Percentiles rank a stretch among this genome's conserved stretches.
phyloP scores from a whole-genome alignment of 2,329 filamentous ascomycete species.

The Podosphaera xanthii region DNA sequence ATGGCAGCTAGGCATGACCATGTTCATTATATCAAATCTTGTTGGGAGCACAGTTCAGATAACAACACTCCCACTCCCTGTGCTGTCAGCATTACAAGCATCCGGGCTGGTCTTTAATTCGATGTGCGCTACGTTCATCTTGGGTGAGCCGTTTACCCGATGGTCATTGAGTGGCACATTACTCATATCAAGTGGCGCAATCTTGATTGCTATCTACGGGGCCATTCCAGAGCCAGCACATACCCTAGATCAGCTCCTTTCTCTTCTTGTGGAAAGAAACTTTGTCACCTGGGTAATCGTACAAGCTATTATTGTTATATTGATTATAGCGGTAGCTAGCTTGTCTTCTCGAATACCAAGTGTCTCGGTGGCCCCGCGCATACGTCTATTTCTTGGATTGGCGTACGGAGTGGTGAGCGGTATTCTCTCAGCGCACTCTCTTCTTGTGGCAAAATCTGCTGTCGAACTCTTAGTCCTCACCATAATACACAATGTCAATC shows the following conservation, averaged over 20 bases:
- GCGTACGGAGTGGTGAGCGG: conserved; percentile 78
- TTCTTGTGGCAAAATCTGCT: conserved; percentile 86
- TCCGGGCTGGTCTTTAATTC: conserved; percentile 97
- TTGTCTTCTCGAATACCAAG: conserved; percentile 28
- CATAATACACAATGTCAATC: conserved; percentile 63
- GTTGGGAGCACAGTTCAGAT: conserved; percentile 94
- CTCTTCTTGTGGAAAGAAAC: conserved; percentile 45
- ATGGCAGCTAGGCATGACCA: conserved; percentile 94
- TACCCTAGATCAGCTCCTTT: conserved; percentile 58
- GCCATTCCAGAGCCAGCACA: conserved; percentile 86
- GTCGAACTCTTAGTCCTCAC: conserved; percentile 84
- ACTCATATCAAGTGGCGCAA: conserved; percentile 69
- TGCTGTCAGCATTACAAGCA: conserved; percentile 84
- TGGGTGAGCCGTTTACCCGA: conserved; percentile 80
- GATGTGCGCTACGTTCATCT: conserved; percentile 79
- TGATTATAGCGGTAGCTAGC: conserved; percentile 41
- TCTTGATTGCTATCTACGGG: conserved; percentile 81
- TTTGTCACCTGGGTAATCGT: conserved; percentile 80
- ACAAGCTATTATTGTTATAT: conserved; percentile 49
- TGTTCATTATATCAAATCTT: conserved; percentile 89
- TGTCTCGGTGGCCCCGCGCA: conserved; percentile 35
- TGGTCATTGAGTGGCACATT: conserved; percentile 82
- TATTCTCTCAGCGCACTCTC: conserved; percentile 77
- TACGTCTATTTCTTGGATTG: conserved; percentile 60
- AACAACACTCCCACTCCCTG: conserved; percentile 78